A percentile compares a stretch with the other conserved stretches of the same genome.
These are phyloP conservation scores for Ascochyta pisi DNA, from an alignment of 2,329 filamentous ascomycete genomes.

Conservation along the genomic window DNA sequence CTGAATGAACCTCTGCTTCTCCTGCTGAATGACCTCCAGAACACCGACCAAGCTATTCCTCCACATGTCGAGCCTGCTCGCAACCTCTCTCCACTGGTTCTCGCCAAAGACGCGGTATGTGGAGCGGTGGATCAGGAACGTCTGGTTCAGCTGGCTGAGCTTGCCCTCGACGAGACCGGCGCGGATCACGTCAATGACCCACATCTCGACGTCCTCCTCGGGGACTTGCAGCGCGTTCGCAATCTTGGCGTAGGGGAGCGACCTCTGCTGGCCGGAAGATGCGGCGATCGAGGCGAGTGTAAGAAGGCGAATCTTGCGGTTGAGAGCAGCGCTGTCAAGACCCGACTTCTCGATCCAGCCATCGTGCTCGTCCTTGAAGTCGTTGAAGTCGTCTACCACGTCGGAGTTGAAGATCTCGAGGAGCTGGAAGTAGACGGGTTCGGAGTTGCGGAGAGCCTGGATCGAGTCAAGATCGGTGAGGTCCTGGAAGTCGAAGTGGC, in stretches of 20 bases:
- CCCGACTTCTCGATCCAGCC: constrained; percentile 82
- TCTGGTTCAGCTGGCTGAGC: constrained; percentile 88
- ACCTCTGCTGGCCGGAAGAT: constrained; percentile 75
- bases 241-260: constrained; percentile 87
- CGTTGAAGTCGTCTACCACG: constrained; percentile 91
- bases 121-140: constrained; percentile 94
- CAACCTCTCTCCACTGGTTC: constrained; percentile 97
- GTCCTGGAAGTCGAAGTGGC: constrained; percentile 76
- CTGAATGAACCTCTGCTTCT: constrained; percentile 79
- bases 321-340: constrained; percentile 73
- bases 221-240: constrained; percentile 84
- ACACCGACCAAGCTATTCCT: constrained; percentile 81
- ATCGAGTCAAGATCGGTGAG: constrained; percentile 76
- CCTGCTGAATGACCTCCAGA: constrained; percentile 75
- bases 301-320: constrained; percentile 95
- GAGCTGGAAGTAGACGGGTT: constrained; percentile 86
- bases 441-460: constrained; percentile 84
- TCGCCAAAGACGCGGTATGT: constrained; percentile 97
- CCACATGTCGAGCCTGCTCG: constrained; percentile 90
- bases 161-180: constrained; percentile 95
- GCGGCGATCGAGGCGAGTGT: constrained; percentile 91
- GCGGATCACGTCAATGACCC: constrained; percentile 98
- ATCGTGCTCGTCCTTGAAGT: constrained; percentile 91
- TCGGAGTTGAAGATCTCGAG: constrained; percentile 96
- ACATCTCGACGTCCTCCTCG: constrained; percentile 88